phyloP scores from a whole-genome alignment of 345 rosid species.

The Jatropha curcas region DNA sequence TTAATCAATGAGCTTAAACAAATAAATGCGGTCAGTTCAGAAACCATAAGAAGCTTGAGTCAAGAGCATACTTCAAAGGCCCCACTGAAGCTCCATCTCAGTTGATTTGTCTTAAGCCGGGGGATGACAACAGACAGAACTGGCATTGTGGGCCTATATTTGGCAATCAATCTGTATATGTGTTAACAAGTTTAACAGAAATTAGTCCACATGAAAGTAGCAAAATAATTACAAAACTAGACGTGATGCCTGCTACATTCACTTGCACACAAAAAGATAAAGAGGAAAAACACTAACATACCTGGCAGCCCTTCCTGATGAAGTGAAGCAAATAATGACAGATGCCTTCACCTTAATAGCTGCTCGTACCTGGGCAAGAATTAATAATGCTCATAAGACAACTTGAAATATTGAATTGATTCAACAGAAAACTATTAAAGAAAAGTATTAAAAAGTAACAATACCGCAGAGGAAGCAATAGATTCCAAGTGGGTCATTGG shows the following conservation, averaged over 20 bases:
- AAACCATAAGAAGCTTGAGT: background rate
- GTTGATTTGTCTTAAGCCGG: slow-evolving; percentile 92
- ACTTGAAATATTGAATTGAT: background rate
- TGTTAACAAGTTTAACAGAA: background rate
- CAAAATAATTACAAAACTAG: too few species aligned
- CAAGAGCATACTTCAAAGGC: slow-evolving; percentile 75
- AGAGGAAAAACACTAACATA: slow-evolving; percentile 23
- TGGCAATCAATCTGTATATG: slow-evolving; percentile 80
- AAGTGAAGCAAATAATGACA: slow-evolving; percentile 92
- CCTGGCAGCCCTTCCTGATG: slow-evolving; percentile 99
- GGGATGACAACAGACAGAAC: slow-evolving; percentile 97
- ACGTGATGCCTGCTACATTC: background rate
- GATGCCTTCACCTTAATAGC: slow-evolving; percentile 99
- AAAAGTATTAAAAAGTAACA: slow-evolving; percentile 8
- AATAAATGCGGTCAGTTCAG: background rate
- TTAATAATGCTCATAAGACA: background rate
- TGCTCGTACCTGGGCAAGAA: slow-evolving; percentile 68
- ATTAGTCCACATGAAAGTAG: background rate
- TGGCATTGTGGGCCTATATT: slow-evolving; percentile 98
- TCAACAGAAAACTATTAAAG: background rate
- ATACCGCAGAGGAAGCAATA: slow-evolving; percentile 97
- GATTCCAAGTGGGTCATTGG: slow-evolving; percentile 97
- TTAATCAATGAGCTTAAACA: too few species aligned
- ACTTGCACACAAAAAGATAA: background rate
- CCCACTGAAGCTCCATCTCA: slow-evolving; percentile 96